Percentiles rank a stretch among this genome's conserved stretches.
phyloP scores from a whole-genome alignment of 495 filamentous ascomycete species.

The Wilcoxina mikolae region DNA sequence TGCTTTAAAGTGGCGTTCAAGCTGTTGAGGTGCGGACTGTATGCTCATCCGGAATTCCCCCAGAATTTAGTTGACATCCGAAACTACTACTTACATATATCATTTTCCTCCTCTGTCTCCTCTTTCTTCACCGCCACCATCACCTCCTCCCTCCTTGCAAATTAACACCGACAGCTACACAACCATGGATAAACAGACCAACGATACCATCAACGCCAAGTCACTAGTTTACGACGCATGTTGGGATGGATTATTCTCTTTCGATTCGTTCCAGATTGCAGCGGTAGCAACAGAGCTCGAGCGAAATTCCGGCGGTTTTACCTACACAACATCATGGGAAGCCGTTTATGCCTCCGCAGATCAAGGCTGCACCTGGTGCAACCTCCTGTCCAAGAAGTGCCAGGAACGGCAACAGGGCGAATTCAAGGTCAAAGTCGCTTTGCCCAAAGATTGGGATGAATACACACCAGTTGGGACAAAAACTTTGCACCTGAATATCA shows the following conservation, averaged over 20 bases:
- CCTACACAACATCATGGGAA: slow-evolving; percentile 2
- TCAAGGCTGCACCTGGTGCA: slow-evolving; percentile 1
- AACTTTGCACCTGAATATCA: not conserved
- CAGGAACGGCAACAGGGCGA: too few species aligned
- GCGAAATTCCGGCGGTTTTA: not conserved
- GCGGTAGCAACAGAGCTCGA: not conserved
- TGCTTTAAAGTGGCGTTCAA: too few species aligned
- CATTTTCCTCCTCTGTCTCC: too few species aligned
- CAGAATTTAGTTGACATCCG: too few species aligned
- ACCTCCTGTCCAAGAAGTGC: not conserved
- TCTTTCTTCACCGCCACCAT: too few species aligned
- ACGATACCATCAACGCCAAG: not conserved
- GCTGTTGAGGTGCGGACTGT: too few species aligned
- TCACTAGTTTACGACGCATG: not conserved
- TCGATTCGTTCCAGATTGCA: not conserved
- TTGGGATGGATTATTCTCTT: not conserved
- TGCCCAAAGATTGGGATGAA: too few species aligned
- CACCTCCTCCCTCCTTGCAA: too few species aligned
- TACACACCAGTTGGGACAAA: not conserved
- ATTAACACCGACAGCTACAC: too few species aligned
- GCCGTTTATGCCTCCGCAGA: not conserved
- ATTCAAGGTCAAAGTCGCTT: too few species aligned
- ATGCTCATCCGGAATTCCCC: too few species aligned
- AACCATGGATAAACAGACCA: not conserved
- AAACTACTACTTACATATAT: too few species aligned